These are phyloP conservation scores for Asterophora parasitica DNA, from an alignment of 768 basidiomycete species.

Conservation along the genomic window DNA sequence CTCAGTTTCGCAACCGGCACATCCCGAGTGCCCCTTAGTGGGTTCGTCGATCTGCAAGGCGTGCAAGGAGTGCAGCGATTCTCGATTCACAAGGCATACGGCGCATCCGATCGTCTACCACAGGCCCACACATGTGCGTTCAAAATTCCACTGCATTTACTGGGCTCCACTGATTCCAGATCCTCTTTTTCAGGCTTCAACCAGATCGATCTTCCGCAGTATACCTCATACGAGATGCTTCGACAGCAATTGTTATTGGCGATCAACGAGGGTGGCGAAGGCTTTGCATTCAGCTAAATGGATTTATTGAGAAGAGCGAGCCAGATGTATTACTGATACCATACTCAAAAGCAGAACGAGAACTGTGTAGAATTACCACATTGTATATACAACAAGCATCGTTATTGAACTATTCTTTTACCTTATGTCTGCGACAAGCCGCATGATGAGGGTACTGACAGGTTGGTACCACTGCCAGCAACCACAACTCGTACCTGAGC, in stretches of 20 bases:
- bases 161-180: background rate
- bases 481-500: too few relatives aligned
- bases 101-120: constrained; percentile 76
- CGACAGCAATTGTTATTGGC: constrained; percentile 86
- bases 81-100: constrained; percentile 93
- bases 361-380: constrained; percentile 18
- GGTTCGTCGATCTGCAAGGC: constrained; percentile 93
- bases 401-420: constrained; percentile 3
- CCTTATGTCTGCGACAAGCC: too few relatives aligned
- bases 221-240: constrained; percentile 94
- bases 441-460: too few relatives aligned
- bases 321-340: constrained; percentile 11
- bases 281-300: constrained; percentile 74
- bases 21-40: constrained; percentile 89
- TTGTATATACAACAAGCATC: constrained; percentile 18
- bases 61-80: constrained; percentile 93
- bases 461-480: too few relatives aligned
- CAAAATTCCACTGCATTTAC: background rate
- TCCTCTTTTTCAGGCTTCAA: constrained; percentile 64
- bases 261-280: constrained; percentile 94
- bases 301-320: constrained; percentile 4
- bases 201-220: constrained; percentile 91
- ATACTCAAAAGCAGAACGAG: constrained; percentile 5
- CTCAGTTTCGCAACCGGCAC: constrained; percentile 95
- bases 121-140: constrained; percentile 86